phyloP scores from a whole-genome alignment of 352 stramenopile genomes.

The Phytopythium helicoides region DNA sequence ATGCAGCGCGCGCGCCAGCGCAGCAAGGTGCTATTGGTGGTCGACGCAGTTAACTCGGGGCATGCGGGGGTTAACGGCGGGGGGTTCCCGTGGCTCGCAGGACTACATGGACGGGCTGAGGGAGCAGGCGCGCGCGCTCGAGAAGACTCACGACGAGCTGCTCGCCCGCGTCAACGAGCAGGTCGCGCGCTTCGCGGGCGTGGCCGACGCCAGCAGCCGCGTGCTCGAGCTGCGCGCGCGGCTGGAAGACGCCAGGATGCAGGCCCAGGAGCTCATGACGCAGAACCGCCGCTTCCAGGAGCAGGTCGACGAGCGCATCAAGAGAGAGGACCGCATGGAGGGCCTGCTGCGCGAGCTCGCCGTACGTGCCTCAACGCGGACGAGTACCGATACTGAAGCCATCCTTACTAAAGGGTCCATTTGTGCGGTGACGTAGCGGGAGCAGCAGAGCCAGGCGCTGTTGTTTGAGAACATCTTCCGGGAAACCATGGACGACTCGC shows the following conservation, averaged over 20 bases:
- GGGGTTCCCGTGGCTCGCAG: no score
- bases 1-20: constrained; percentile 56
- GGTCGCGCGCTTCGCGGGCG: constrained; percentile 15
- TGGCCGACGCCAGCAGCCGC: constrained; percentile 5
- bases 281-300: constrained; percentile 49
- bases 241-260: constrained; percentile 27
- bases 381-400: no score
- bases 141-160: constrained; percentile 32
- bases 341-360: constrained; percentile 44
- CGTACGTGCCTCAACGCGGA: constrained; percentile 3
- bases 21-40: constrained; percentile 28
- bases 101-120: constrained; percentile 50
- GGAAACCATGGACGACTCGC: constrained; percentile 11
- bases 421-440: constrained; percentile 4
- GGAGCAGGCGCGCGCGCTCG: constrained; percentile 23
- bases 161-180: constrained; percentile 34
- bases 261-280: constrained; percentile 35
- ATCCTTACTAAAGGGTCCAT: no score
- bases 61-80: no score
- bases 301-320: constrained; percentile 44
- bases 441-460: constrained; percentile 22
- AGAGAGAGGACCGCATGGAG: constrained; percentile 55
- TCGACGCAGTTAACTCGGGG: no score
- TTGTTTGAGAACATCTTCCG: constrained; percentile 21
- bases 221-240: constrained; percentile 20